phyloP scores from a whole-genome alignment of 2,329 filamentous ascomycete species.

The Graphilbum ipis-grandicollis region DNA sequence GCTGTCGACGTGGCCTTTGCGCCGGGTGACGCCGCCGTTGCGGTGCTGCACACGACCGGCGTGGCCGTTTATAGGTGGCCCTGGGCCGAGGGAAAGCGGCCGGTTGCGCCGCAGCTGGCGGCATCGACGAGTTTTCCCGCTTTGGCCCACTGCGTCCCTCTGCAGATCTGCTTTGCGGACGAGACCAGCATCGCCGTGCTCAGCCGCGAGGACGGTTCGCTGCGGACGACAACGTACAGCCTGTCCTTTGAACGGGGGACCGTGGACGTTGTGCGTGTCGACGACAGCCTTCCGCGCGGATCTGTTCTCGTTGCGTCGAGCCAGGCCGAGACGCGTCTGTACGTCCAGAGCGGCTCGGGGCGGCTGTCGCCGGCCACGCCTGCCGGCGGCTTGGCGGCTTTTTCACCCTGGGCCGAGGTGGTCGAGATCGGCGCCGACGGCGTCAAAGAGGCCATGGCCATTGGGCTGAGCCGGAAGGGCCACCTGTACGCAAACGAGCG shows the following conservation, averaged over 20 bases:
- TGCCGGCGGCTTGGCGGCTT: constrained; percentile 19
- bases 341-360: constrained; percentile 29
- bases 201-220: constrained; percentile 14
- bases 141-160: constrained; percentile 21
- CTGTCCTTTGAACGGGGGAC: not conserved
- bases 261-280: not conserved
- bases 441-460: constrained; percentile 21
- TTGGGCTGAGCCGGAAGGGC: constrained; percentile 59
- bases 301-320: constrained; percentile 15
- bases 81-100: constrained; percentile 43
- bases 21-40: constrained; percentile 45
- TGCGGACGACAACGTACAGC: not conserved
- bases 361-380: constrained; percentile 22
- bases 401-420: constrained; percentile 36
- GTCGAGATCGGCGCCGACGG: constrained; percentile 17
- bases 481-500: constrained; percentile 62
- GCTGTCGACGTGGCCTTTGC: constrained; percentile 62
- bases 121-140: not conserved
- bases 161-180: constrained; percentile 9
- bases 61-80: constrained; percentile 56
- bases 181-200: constrained; percentile 17
- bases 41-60: constrained; percentile 49
- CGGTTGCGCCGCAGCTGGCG: not conserved
- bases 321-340: constrained; percentile 13
- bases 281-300: constrained; percentile 5